phyloP scores from a whole-genome alignment of 208 protist genomes.

The Leishmania tropica region DNA sequence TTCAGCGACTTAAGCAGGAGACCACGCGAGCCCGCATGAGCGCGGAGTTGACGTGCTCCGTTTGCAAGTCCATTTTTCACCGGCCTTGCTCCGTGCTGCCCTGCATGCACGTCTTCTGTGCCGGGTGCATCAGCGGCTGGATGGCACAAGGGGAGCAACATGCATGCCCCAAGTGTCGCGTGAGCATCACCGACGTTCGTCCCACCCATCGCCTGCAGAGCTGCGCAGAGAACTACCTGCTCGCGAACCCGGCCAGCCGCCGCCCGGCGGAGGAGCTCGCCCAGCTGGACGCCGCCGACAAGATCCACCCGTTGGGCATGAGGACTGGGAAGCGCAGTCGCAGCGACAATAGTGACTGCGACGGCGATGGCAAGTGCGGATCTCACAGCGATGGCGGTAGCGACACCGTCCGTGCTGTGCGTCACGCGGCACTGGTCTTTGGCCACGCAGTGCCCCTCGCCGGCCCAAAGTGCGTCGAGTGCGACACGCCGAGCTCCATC shows the following conservation, averaged over 20 bases:
- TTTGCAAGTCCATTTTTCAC: constrained; percentile 70
- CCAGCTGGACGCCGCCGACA: constrained; percentile 50
- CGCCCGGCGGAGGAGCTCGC: constrained; percentile 47
- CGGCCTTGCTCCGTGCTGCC: constrained; percentile 81
- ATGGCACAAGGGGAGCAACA: constrained; percentile 19
- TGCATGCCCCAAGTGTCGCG: constrained; percentile 78
- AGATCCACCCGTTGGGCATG: constrained; percentile 55
- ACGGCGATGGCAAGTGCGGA: constrained; percentile 9
- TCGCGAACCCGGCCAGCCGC: constrained; percentile 37
- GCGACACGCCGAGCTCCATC: constrained; percentile 42
- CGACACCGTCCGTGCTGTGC: neutral
- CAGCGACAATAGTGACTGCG: constrained; percentile 16
- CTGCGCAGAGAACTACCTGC: constrained; percentile 74
- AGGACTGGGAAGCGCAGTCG: constrained; percentile 43
- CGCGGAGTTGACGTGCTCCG: constrained; percentile 79
- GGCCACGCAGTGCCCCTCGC: constrained; percentile 9
- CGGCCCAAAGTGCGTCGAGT: constrained; percentile 52
- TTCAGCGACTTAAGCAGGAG: constrained; percentile 57
- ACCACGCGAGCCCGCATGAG: constrained; percentile 39
- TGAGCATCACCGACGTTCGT: constrained; percentile 53
- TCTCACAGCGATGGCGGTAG: constrained; percentile 11
- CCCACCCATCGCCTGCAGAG: constrained; percentile 82
- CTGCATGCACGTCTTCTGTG: constrained; percentile 92
- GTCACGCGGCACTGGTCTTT: constrained; percentile 13
- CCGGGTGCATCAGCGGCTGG: constrained; percentile 78